Percentiles rank a stretch among this genome's conserved stretches.
Evolutionary conservation across 192 early-diverging fungal species (phyloP).

Genomic region (Backusella parvicylindrica): DNA sequence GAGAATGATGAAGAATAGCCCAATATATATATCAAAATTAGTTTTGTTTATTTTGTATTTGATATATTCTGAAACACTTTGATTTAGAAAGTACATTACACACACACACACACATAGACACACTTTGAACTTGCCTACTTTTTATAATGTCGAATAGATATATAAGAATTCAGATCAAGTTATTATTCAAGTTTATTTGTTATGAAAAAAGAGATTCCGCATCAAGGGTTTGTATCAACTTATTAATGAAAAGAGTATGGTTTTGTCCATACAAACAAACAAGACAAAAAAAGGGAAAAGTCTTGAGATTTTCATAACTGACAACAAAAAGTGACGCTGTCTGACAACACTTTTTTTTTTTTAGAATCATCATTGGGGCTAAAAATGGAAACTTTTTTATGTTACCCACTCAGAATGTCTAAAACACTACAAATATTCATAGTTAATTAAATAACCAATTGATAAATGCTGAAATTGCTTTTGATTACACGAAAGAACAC

Average conservation of each 20-base stretch:
- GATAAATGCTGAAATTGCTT: background rate
- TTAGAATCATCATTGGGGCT: background rate
- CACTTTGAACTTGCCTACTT: background rate
- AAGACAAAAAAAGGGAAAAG: background rate
- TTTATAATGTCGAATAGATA: background rate
- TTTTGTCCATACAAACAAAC: background rate
- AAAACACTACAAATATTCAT: background rate
- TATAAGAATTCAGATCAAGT: too few species aligned
- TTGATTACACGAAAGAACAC: background rate
- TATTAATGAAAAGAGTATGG: background rate
- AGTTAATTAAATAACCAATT: background rate
- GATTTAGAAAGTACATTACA: background rate
- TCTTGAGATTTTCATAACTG: background rate
- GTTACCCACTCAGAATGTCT: background rate
- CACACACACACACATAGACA: background rate
- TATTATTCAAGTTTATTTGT: too few species aligned
- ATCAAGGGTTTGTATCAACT: background rate
- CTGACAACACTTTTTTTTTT: background rate
- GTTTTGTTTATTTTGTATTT: background rate
- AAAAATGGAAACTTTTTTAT: background rate
- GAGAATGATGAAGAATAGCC: background rate
- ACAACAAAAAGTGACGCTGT: background rate
- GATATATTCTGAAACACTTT: background rate
- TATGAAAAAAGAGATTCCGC: background rate
- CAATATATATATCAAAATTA: background rate